Base-by-base conservation (phyloP, 2,329 filamentous ascomycete species). In the Ascomycota sp. region DNA sequence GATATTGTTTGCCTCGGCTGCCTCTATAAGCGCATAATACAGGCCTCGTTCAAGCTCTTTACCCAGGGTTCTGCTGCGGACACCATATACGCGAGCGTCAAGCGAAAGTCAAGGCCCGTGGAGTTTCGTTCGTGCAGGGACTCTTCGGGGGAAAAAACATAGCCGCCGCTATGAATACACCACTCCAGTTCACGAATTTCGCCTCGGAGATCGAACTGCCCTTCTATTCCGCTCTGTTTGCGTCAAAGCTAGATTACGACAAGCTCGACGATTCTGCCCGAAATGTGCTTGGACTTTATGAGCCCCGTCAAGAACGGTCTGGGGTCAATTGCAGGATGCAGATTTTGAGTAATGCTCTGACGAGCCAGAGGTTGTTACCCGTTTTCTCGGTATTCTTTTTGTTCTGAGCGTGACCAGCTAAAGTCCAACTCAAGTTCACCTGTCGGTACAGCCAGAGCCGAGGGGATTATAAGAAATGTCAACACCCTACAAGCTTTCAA, bases 401-500 rank as follows among this genome's bases (percentile, higher is more conserved):
- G 25, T 11, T 27, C 12, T 4, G 15, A 17, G 15, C 15, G 15
- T 17, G 15, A 17, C 15, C 15, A 37, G 43, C 45, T 50, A 42
- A 52, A 39, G 32, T 31, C 21, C 20, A 30, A 29, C 34, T 36
- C 40, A 82, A 78, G 38, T 65, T 23, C 72, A 15, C 72, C 76
- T n/a, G 53, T 65, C 28, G 73, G 70, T 38, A 71, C 69, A 43
- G 80, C 75, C 46, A 75, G 86, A 40, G 86, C 80, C 27, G 86
- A 95, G 51, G 89, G 89, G 35, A 81, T 80, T 47, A 91, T 98
- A 44, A 85, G 78, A 50, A 98, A 98, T 55, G 76, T 86, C 46
- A 98, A 98, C 49, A 95, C 89, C 1, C 68, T 93, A 41, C 86
- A 95, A 42, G 82, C 89, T 45, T 95, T 94, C 53, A 80, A 75